Base-by-base conservation (phyloP, 176 grass and related monocot species). In the Aegilops speltoides region DNA sequence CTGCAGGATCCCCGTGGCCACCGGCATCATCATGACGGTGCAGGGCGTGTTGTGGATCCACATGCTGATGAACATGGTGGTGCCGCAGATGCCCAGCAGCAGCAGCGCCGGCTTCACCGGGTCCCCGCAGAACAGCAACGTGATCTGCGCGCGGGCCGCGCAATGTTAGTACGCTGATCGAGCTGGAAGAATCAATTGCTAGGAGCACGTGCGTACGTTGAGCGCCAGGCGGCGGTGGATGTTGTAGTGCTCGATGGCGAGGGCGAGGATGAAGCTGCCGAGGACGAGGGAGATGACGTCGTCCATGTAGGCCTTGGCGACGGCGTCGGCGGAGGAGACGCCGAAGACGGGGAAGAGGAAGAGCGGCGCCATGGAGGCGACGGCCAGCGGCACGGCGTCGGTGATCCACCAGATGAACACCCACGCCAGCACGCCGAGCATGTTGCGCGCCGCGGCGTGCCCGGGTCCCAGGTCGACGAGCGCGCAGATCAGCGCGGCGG, bases 211-310 rank as follows among this genome's bases (percentile, higher is more conserved):
- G 48, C 48, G 46, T 73, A 86, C 93, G 84, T 94, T 98, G 62
- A 98, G 87, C 6, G 97, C 94, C 4, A 98, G 90, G 28, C 97
- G 92, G 26, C 92, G 94, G 76, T 98, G 97, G 78, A 98, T 98
- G 71, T 93, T 86, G 82, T 98, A 96, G 68, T 98, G 94, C 79
- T 96, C 94, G 57, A 98, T 89, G 48, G 97, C 97, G 79, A 98
- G 89, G 4, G 90, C 97, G 59, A 98, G 93, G 74, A 98, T 94
- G 81, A 98, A 98, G 90, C 97, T 98, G 34, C 97, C 92, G 68
- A 98, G 94, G 78, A 98, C 91, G 71, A 98, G 92, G 29, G 97
- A 90, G 94, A 98, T 98, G 85, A 98, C 90, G 89, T 98, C 97
- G 76, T 93, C 89, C 97, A 98, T 98, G 82, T 98, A 98, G 3